Conservation (phyloP, 495 filamentous ascomycete genomes). For the Aspergillus funiculosus region DNA sequence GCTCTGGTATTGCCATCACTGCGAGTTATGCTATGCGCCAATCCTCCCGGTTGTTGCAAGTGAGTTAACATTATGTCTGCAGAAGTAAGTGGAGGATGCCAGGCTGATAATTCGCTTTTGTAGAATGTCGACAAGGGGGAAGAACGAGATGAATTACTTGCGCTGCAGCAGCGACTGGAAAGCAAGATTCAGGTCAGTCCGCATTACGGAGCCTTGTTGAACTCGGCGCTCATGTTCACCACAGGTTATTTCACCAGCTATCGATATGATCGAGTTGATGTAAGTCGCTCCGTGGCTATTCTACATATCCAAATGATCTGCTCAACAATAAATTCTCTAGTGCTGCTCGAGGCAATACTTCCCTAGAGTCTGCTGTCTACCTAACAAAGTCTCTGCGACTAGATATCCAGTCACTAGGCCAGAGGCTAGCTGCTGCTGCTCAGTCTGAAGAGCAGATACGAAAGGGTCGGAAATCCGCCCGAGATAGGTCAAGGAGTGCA, state of each 20-base stretch:
- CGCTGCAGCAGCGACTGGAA: slow-evolving; percentile 68
- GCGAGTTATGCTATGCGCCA: slow-evolving; percentile 80
- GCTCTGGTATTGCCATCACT: slow-evolving; percentile 85
- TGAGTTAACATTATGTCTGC: slow-evolving; percentile 25
- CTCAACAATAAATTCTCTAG: slow-evolving; percentile 30
- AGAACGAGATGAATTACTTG: slow-evolving; percentile 61
- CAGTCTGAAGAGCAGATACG: slow-evolving; percentile 56
- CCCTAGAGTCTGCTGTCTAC: slow-evolving; percentile 80
- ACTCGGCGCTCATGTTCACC: background rate
- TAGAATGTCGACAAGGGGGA: slow-evolving; percentile 61
- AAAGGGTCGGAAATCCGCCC: slow-evolving; percentile 44
- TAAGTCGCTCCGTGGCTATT: slow-evolving; percentile 30
- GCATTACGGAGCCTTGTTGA: background rate
- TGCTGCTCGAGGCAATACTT: slow-evolving; percentile 89
- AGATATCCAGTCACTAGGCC: slow-evolving; percentile 81
- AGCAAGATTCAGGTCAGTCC: slow-evolving; percentile 72
- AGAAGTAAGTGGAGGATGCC: background rate
- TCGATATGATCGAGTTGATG: slow-evolving; percentile 93
- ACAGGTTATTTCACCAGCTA: slow-evolving; percentile 83
- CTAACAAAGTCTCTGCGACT: slow-evolving; percentile 81
- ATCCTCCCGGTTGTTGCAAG: slow-evolving; percentile 73
- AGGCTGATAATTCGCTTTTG: slow-evolving; percentile 14
- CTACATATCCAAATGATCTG: background rate
- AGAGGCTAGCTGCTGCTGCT: slow-evolving; percentile 65
- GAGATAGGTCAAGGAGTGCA: slow-evolving; percentile 43